Evolutionary conservation across 1,139 yeast genomes (phyloP), one percentile per base, ranked within the genome.

Genomic region (Pichia sp.): DNA sequence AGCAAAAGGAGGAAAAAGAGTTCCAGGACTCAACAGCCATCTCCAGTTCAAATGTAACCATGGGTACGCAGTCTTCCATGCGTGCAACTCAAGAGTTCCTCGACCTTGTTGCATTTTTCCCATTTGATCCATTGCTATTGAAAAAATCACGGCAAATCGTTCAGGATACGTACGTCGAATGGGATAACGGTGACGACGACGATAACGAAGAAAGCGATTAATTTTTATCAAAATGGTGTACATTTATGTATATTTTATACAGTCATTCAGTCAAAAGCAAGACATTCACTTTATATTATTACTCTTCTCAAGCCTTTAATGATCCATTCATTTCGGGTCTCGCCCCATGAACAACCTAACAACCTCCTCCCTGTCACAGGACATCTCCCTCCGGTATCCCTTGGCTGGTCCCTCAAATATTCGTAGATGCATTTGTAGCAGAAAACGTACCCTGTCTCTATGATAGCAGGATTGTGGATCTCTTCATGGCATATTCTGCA

Each of bases 41-140:
- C 58, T 51, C 56, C 4, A 27, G 17, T 9, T 20, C 50, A 2
- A 30, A n/a, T 46, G 33, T 48, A 2, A 54, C 57, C 20, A 55
- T 49, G 36, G 55, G 59, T 20, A 54, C 60, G 41, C 51, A 42
- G 30, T 50, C 58, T 5, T 48, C 56, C 27, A 52, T 60, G 44
- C 58, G 60, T 49, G 68, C 65, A 54, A 65, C 68, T 42, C 93
- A 87, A 67, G 97, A 91, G 66, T 90, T 89, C 67, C 80, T 88
- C 61, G 95, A 90, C 67, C 74, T 91, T 54, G 97, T 91, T 68
- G 92, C 95, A 14, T 93, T 90, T 69, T 93, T 93, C 71, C 99
- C 99, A 12, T 93, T 89, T 69, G 99, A 93, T 73, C 99, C 99
- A 0, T 73, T 93, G 60, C 83, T 87, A 51, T 77, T 93, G 60